Base-by-base conservation (phyloP, 768 basidiomycete species). In the Tylopilus felleus region DNA sequence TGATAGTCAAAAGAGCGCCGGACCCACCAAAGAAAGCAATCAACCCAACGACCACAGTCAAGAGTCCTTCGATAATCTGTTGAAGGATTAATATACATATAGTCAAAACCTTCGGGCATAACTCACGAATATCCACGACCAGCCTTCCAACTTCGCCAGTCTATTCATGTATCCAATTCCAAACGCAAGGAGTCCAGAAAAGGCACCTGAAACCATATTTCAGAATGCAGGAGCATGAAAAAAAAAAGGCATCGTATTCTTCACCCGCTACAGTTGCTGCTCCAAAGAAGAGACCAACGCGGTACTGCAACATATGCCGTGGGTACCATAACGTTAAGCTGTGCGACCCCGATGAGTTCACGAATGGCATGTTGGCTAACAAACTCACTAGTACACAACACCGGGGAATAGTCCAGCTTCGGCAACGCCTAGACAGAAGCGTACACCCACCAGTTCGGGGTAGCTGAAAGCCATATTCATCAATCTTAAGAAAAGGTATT, bases 401-500 rank as follows among this genome's bases (percentile, higher is more conserved):
- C 86, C 86, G 12, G 88, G 86, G 66, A 85, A 89, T 10, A 88
- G 64, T 4, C 88, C 86, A 5, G 85, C 83, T 68, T 90, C 88
- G 0, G 84, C 78, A 2, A 85, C 62, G 3, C 87, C 88, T 0
- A 88, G 78, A 54, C 77, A 80, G 8, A 82, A 68, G 10, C 85
- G 78, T 10, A 73, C 74, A 19, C 76, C 84, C 13, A 85, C 77
- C 14, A 87, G 77, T 61, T 86, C 79, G 9, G 77, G 77, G 61
- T 83, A 87, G 23, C 85, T 86, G 57, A 5, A 39, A 19, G 19
- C n/a, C 23, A 31, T 16, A 22, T 48, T 5, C 22, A 28, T 51
- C 31, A 53, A 35, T n/a, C 22, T 27, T 12, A 8, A 39, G 12
- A 17, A 22, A 39, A 43, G 13, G 14, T 8, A 27, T 25, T 2